These are phyloP conservation scores for Cladosporium oxysporum DNA, from an alignment of 2,329 filamentous ascomycete genomes.

Conservation along the genomic window DNA sequence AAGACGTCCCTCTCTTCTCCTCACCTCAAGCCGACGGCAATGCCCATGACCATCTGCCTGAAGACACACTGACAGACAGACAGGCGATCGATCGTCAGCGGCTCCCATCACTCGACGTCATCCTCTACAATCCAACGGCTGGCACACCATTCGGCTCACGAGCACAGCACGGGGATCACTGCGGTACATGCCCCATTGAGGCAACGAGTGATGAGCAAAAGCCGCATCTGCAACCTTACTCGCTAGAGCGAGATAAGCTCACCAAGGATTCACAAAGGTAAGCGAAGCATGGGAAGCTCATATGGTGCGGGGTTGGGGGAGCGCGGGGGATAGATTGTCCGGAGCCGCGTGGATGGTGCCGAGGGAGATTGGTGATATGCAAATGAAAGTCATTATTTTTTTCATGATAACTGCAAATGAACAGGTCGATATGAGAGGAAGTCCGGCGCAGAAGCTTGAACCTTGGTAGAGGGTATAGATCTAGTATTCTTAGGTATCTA, in stretches of 20 bases:
- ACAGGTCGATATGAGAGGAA: background rate
- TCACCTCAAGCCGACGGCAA: background rate
- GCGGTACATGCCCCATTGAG: background rate
- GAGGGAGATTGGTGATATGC: background rate
- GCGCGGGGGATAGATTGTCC: slow-evolving; percentile 7
- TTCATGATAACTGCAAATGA: too few species aligned
- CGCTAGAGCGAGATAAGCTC: slow-evolving; percentile 9
- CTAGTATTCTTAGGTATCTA: background rate
- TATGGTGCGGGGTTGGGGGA: slow-evolving; percentile 10
- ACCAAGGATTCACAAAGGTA: background rate
- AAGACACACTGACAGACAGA: background rate
- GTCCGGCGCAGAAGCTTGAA: background rate
- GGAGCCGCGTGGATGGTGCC: background rate
- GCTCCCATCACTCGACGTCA: background rate
- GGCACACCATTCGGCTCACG: background rate
- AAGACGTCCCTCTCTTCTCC: background rate
- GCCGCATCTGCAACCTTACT: background rate
- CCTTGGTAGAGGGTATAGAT: background rate
- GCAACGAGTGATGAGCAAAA: background rate
- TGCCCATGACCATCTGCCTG: background rate
- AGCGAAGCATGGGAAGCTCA: slow-evolving; percentile 3
- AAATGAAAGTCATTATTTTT: too few species aligned
- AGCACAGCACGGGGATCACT: background rate
- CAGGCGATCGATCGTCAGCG: background rate
- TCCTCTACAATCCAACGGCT: background rate